Evolutionary conservation across 1,139 yeast species (phyloP), one percentile per base, ranked within the genome.

Genomic region (Suhomyces kunorum): DNA sequence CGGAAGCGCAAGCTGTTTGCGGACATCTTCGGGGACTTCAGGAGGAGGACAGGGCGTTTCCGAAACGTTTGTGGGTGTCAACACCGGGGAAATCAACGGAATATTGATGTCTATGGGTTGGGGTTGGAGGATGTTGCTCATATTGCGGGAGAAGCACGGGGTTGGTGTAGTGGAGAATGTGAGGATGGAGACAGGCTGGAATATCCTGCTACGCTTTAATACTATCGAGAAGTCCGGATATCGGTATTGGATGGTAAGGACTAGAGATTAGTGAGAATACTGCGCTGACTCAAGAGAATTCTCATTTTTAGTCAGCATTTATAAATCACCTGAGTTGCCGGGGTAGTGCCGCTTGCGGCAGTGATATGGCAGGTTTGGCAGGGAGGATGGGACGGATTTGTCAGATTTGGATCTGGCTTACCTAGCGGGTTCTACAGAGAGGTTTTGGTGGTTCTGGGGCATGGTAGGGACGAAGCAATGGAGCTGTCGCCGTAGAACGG

Each of bases 41-140:
- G 62, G 57, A 8, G 62, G 63, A 5, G 51, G 44, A 20, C 50
- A 49, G 8, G 55, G 54, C 4, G 44, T 39, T 13, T 43, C 42
- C n/a, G 49, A 32, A 7, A 47, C 40, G 12, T 40, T 45, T 3
- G 63, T 44, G 7, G 72, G 69, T 6, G 68, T 64, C 31, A 66
- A 50, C n/a, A 61, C 53, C 3, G 74, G 74, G 8, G 71, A 66
- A 14, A 67, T 54, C 19, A 68, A 54, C 6, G 72, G 63, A 61
- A 68, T 65, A 32, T 63, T 45, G 32, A 49, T 30, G 31, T 49
- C 52, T 31, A 39, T 37, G n/a, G 48, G 43, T n/a, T 28, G 24
- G 4, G 48, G 43, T 11, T 43, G 43, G 14, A 41, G 30, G 23
- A 40, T 36, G 12, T 29, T 22, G 18, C 29, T 27, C 40, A 38